Evolutionary conservation across 1,284 basidiomycete genomes (phyloP), one percentile per base, ranked within the genome.

Genomic region (Sporisorium graminicola): DNA sequence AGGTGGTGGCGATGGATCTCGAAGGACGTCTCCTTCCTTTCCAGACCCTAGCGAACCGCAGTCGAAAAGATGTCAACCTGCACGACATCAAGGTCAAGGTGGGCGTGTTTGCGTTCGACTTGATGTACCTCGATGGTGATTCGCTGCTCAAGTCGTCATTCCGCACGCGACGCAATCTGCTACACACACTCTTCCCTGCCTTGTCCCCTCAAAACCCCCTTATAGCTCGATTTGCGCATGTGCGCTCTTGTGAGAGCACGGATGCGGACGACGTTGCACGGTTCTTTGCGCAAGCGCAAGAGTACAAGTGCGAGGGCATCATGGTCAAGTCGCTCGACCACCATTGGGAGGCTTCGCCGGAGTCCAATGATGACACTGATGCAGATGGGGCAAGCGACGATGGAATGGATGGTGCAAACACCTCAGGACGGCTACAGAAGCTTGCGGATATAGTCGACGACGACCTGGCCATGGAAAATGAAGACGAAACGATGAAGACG

Each of bases 241-340:
- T 95, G 33, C 89, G 90, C 74, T 92, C 89, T 63, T 90, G 92
- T 74, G 92, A 94, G 82, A 93, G 91, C 86, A 87, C 89, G 69
- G 85, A 88, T 72, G 88, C 89, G 55, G 89, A 90, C 22, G 89
- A 87, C 10, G 89, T 97, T 10, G 90, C 92, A 81, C 89, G 61
- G 20, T 97, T 97, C 85, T 94, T 94, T 89, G 88, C 91, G 76
- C 88, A 88, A 68, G 92, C 94, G 5, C 89, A 94, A n/a, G 90
- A 91, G 80, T 91, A 91, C 84, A 91, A 91, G 65, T 94, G 92
- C 68, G 95, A 98, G 86, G 95, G 95, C 5, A 88, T 97, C 76
- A 96, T 98, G 94, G 90, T 97, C 82, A 98, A 97, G 88, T 92
- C 94, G 22, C 79, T 89, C 64, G 86, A 87, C 50, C 68, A 82